Percentiles rank a stretch among this genome's conserved stretches.
Evolutionary conservation across 768 basidiomycete genomes (phyloP).

Genomic region (Grammothele lineata): DNA sequence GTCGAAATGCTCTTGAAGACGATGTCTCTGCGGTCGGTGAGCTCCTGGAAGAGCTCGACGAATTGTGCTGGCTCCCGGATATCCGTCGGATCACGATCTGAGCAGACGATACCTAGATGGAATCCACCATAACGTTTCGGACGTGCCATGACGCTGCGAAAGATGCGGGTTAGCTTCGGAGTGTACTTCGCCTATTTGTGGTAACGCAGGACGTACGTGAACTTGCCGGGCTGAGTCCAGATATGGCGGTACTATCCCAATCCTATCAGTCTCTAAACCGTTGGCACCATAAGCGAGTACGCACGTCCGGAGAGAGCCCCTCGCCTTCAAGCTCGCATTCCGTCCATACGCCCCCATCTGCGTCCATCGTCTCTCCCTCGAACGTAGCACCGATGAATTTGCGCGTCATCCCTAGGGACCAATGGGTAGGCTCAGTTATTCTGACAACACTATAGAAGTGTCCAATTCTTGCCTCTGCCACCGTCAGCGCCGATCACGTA

Average conservation of each 20-base stretch:
- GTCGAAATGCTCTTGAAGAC: constrained; percentile 25
- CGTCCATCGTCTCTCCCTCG: constrained; percentile 33
- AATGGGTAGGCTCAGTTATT: background rate
- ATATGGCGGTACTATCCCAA: constrained; percentile 5
- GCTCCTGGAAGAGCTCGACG: constrained; percentile 25
- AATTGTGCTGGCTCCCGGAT: constrained; percentile 26
- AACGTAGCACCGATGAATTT: constrained; percentile 39
- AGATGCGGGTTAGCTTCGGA: background rate
- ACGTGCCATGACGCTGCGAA: constrained; percentile 12
- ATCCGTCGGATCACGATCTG: constrained; percentile 15
- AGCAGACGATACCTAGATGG: background rate
- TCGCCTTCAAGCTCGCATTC: constrained; percentile 35
- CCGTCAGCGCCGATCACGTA: constrained; percentile 42
- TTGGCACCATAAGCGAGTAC: constrained; percentile 2
- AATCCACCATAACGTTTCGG: constrained; percentile 1
- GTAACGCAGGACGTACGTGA: constrained; percentile 7
- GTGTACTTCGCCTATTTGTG: too few relatives aligned
- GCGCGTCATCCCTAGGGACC: constrained; percentile 29
- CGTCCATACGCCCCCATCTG: constrained; percentile 25
- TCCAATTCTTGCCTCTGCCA: constrained; percentile 23
- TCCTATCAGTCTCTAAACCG: background rate
- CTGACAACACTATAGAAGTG: background rate
- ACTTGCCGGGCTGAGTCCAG: constrained; percentile 12
- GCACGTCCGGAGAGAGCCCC: constrained; percentile 28
- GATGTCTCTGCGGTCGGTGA: constrained; percentile 26